phyloP scores from a whole-genome alignment of 2,329 filamentous ascomycete species.

The Ophiostoma australiae region DNA sequence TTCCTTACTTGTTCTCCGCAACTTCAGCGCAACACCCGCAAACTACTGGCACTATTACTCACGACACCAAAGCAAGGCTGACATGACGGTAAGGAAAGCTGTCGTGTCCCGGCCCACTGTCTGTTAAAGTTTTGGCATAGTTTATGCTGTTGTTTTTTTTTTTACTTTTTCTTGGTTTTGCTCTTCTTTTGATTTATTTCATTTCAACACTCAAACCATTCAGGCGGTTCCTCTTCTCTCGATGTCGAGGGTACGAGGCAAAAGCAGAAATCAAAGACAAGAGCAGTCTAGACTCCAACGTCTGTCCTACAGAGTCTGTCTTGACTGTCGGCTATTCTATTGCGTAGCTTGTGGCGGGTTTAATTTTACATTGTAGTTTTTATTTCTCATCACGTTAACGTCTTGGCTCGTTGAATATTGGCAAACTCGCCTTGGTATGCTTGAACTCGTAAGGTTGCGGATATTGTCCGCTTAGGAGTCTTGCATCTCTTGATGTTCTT shows the following conservation, averaged over 20 bases:
- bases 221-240: background rate
- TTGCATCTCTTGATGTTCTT: background rate
- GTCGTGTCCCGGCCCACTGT: slow-evolving; percentile 1
- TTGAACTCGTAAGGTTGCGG: background rate
- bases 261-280: background rate
- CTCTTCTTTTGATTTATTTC: background rate
- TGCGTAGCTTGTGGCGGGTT: background rate
- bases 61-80: background rate
- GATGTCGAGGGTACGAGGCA: background rate
- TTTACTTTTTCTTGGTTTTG: background rate
- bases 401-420: background rate
- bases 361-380: background rate
- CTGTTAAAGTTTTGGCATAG: background rate
- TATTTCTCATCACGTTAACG: background rate
- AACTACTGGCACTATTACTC: background rate
- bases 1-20: background rate
- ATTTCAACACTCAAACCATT: background rate
- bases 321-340: background rate
- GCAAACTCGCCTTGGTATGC: slow-evolving; percentile 1
- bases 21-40: background rate
- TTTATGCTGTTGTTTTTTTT: background rate
- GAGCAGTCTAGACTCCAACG: background rate
- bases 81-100: background rate
- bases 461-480: background rate
- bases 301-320: background rate